Evolutionary conservation across 331 rosid genomes (phyloP).

Genomic region (Malus hybrid): DNA sequence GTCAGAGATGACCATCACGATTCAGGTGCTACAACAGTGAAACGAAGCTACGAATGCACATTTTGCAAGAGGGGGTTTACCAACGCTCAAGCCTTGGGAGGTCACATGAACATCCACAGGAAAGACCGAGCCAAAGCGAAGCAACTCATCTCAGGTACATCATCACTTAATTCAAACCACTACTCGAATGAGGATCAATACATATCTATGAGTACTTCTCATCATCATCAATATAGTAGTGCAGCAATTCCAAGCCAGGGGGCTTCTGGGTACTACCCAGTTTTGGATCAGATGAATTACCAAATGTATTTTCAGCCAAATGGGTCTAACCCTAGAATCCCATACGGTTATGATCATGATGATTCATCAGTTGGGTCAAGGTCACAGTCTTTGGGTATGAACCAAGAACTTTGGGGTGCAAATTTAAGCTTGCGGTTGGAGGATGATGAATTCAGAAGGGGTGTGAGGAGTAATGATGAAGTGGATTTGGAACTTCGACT

Average conservation of each 20-base stretch:
- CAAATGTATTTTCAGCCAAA: conserved; percentile 27
- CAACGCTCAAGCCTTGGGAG: conserved; percentile 69
- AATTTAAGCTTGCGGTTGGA: conserved; percentile 56
- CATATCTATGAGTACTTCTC: conserved; percentile 5
- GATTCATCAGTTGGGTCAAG: conserved; percentile 18
- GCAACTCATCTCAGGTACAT: conserved; percentile 15
- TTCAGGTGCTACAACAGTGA: conserved; percentile 6
- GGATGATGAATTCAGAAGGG: conserved; percentile 22
- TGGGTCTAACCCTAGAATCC: conserved; percentile 19
- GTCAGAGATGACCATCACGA: neutral
- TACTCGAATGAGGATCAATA: conserved; percentile 15
- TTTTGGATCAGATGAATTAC: conserved; percentile 4
- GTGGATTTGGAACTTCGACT: conserved; percentile 84
- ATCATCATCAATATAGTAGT: neutral
- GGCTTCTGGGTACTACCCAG: neutral
- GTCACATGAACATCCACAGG: conserved; percentile 66
- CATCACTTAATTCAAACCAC: neutral
- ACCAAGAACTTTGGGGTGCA: conserved; percentile 40
- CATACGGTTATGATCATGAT: conserved; percentile 3
- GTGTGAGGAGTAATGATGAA: conserved; percentile 24
- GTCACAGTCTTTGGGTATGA: conserved; percentile 20
- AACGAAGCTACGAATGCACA: conserved; percentile 60
- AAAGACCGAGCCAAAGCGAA: conserved; percentile 58
- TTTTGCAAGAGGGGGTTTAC: conserved; percentile 83
- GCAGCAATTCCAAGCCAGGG: neutral